Conservation (phyloP, 495 filamentous ascomycete species). For the Aspergillus taichungensis region DNA sequence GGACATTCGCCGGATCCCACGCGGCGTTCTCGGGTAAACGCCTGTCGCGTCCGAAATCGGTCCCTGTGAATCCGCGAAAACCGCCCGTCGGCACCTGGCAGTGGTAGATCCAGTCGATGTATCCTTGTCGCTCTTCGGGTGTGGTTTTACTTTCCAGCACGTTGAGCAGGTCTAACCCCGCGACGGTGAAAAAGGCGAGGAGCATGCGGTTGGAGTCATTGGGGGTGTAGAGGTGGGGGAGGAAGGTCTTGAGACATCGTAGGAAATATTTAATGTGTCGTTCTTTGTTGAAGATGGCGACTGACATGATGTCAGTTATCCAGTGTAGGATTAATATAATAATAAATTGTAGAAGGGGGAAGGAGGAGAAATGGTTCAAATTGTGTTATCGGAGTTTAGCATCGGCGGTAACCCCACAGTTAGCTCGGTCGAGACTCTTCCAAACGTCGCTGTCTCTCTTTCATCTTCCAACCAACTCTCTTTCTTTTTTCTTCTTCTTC, state of each 20-base stretch:
- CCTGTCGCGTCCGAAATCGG: slow-evolving; percentile 43
- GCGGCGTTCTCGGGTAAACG: slow-evolving; percentile 38
- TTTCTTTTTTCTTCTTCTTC: slow-evolving; percentile 3
- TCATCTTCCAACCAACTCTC: background rate
- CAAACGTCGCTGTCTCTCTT: background rate
- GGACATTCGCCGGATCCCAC: slow-evolving; percentile 75
- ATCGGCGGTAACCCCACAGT: slow-evolving; percentile 2
- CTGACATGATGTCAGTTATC: slow-evolving; percentile 20
- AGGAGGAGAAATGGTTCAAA: background rate
- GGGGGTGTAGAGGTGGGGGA: slow-evolving; percentile 72
- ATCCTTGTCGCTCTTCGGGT: slow-evolving; percentile 48
- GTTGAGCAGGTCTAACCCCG: slow-evolving; percentile 72
- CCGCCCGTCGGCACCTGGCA: slow-evolving; percentile 69
- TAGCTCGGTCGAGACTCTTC: too few species aligned
- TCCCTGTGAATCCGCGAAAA: slow-evolving; percentile 72
- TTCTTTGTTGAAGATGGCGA: slow-evolving; percentile 51
- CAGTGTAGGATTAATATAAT: background rate
- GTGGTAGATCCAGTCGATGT: slow-evolving; percentile 62
- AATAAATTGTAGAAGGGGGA: background rate
- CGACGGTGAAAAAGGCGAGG: slow-evolving; percentile 79
- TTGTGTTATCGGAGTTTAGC: background rate
- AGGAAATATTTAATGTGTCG: slow-evolving; percentile 89
- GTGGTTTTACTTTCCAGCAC: slow-evolving; percentile 48
- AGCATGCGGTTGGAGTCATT: slow-evolving; percentile 86
- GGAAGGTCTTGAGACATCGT: slow-evolving; percentile 71